phyloP scores from a whole-genome alignment of 805 yeast species.

The Yarrowia deformans region DNA sequence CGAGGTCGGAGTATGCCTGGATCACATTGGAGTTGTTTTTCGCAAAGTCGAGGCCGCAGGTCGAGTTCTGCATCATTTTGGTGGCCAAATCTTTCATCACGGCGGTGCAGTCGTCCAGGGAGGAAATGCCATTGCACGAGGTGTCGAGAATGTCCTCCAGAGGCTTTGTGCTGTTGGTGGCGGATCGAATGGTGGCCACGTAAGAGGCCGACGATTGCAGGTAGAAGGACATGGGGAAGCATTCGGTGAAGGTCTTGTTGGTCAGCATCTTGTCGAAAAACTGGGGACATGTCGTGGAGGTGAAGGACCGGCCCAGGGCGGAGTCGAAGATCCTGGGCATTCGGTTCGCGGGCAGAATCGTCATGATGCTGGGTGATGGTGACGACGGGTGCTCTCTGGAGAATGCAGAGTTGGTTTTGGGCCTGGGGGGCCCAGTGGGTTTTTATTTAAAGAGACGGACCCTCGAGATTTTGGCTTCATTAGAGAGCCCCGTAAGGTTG shows the following conservation, averaged over 20 bases:
- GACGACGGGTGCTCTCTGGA: neutral
- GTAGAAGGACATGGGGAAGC: constrained; percentile 49
- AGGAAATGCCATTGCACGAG: constrained; percentile 45
- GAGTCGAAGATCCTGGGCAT: constrained; percentile 48
- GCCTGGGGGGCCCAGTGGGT: neutral
- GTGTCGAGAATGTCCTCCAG: constrained; percentile 46
- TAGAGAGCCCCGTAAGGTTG: neutral
- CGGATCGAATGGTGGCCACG: constrained; percentile 46
- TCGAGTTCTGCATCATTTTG: constrained; percentile 39
- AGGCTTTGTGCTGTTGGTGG: constrained; percentile 40
- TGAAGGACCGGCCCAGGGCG: constrained; percentile 47
- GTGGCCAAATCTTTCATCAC: constrained; percentile 44
- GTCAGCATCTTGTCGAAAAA: constrained; percentile 46
- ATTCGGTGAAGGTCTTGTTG: constrained; percentile 44
- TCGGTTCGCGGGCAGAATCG: constrained; percentile 20
- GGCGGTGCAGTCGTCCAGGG: constrained; percentile 41
- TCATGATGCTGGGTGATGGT: neutral
- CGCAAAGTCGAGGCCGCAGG: constrained; percentile 45
- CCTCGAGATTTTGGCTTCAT: neutral
- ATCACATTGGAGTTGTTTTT: constrained; percentile 46
- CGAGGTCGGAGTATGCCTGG: constrained; percentile 47
- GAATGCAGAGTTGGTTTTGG: neutral
- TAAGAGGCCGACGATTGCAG: constrained; percentile 48
- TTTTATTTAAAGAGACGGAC: neutral
- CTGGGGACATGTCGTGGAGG: constrained; percentile 45